Base-by-base conservation (phyloP, 345 rosid species). In the Firmiana major region DNA sequence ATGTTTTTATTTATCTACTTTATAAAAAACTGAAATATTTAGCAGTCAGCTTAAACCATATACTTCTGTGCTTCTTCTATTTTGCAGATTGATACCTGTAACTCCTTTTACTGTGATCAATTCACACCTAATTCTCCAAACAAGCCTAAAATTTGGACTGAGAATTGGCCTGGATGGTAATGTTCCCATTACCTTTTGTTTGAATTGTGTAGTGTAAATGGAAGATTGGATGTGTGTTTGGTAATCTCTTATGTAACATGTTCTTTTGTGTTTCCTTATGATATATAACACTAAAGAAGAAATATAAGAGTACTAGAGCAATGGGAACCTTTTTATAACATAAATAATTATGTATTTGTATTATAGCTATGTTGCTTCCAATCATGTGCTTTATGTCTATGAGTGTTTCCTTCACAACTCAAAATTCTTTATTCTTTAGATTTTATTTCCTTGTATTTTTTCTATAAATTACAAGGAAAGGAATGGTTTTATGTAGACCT, bases 151-250 rank as follows among this genome's bases (percentile, higher is more conserved):
- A 86, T 96, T 22, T 96, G 99, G 98, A 96, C 99, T 55, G 98
- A 96, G 87, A 92, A 96, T 79, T 96, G 99, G 99, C 97, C 99
- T 84, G 97, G 98, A 90, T 96, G 98, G 99, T 96, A 91, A 86
- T 68, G 7, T 63, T 82, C 22, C 75, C 48, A 43, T 80, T 15
- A 19, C 6, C 2, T 63, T 57, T 66, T 19, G 55, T 34, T 75
- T 62, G 28, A 75, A 60, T 36, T 53, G n/a, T 36, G 31, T 64
- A 66, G n/a, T 36, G 31, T 64, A 66, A 24, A 31, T 53, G 34
- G 28, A 40, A 57, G 36, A 42, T 13, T 22, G 28, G 13, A 42
- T 16, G 28, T 17, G 54, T 53, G 34, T 57, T 57, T 21, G 21
- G 40, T 59, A 42, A 31, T 26, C 54, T 40, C 26, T 9, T 38